Base-by-base conservation (phyloP, 352 stramenopile species). In the Pythium phragmitis region DNA sequence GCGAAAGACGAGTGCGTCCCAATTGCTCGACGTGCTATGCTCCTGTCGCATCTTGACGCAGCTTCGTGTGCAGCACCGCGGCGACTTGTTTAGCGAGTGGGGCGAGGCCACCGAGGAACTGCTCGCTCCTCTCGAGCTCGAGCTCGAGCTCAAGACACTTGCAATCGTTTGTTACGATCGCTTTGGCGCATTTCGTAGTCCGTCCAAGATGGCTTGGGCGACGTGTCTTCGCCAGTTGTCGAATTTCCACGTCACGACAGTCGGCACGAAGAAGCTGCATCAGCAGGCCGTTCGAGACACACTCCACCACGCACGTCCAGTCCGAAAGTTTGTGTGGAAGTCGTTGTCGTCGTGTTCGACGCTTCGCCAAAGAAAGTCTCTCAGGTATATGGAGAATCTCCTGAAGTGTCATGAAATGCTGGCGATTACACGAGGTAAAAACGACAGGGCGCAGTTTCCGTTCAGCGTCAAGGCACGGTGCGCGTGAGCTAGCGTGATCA, bases 61-160 rank as follows among this genome's bases (percentile, higher is more conserved):
- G 43, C 43, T 50, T 19, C 43, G 19, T 12, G 43, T 50, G 19
- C 43, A 50, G 19, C 43, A 33, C 19, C 37, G 17, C 3, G 43
- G 43, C 19, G 43, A 50, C 19, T 19, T 50, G 43, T 50, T 50
- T 28, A 16, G 33, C 19, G 43, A 50, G 17, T 33, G 43, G 43
- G 19, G 6, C 19, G 19, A 30, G 26, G 26, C 26, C 26, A 30
- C 26, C 26, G 26, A 30, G 26, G 26, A 30, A 30, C 26, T 30
- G 26, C 26, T 30, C 26, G 26, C 26, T 30, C 26, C 26, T 30
- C 26, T 30, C 4, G 26, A 30, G 2, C 26, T 30, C 26, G 26
- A 30, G 43, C 43, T 50, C 43, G 43, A 50, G 17, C 43, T 50
- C 11, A 28, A 50, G 43, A 21, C 43, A 50, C 43, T 50, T 2